These are phyloP conservation scores for Hanseniaspora singularis DNA, from an alignment of 805 yeast genomes.

Conservation along the genomic window DNA sequence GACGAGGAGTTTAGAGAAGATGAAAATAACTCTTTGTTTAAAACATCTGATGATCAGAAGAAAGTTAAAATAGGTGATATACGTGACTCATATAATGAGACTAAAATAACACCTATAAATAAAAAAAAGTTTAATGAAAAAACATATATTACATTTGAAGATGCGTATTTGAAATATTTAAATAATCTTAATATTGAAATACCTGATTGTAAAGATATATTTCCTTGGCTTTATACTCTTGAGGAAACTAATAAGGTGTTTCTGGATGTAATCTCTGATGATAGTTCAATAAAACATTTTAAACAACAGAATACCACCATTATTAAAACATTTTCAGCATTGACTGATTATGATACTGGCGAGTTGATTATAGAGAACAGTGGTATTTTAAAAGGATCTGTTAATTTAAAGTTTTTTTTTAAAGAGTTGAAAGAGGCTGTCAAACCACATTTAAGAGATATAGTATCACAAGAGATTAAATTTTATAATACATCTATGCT, in stretches of 20 bases:
- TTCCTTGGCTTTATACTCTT: conserved; percentile 76
- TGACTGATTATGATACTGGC: neutral
- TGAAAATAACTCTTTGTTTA: no score
- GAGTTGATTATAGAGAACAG: conserved; percentile 10
- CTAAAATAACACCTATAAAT: no score
- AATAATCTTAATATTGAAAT: conserved; percentile 24
- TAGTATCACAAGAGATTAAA: neutral
- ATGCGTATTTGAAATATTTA: neutral
- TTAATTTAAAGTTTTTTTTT: neutral
- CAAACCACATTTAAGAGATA: neutral
- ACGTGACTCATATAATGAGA: no score
- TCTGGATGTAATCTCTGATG: no score
- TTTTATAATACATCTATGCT: conserved; percentile 2
- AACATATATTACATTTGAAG: conserved; percentile 2
- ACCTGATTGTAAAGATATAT: conserved; percentile 58
- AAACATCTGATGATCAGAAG: no score
- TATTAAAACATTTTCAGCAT: neutral
- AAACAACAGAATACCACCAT: conserved; percentile 6
- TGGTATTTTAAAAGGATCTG: conserved; percentile 12
- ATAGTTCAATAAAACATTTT: no score
- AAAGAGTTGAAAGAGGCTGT: neutral
- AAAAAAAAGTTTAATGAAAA: no score
- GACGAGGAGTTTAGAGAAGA: no score
- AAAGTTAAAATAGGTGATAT: no score
- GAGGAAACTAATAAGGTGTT: neutral